A percentile compares a stretch with the other conserved stretches of the same genome.
phyloP scores from a whole-genome alignment of 495 filamentous ascomycete genomes.

The Tuber magnatum region DNA sequence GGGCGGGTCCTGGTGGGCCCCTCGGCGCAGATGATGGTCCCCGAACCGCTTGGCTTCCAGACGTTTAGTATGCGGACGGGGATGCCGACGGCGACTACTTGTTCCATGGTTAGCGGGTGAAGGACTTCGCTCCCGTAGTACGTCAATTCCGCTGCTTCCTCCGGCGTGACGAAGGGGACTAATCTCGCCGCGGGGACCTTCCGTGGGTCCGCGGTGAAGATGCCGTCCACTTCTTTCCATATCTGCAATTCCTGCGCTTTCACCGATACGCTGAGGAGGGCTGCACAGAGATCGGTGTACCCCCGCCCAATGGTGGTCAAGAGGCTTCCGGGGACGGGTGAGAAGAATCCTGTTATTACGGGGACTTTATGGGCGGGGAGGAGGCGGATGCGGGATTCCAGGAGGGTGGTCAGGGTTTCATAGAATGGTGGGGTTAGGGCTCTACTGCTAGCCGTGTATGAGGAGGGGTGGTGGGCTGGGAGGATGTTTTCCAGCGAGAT shows the following conservation, averaged over 20 bases:
- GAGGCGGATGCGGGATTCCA: conserved; percentile 60
- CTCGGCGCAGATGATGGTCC: conserved; percentile 65
- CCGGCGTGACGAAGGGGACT: conserved; percentile 65
- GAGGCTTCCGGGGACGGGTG: conserved; percentile 51
- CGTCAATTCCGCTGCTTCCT: conserved; percentile 78
- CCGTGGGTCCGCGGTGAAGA: conserved; percentile 75
- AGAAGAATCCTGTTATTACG: conserved; percentile 52
- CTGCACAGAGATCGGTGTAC: conserved; percentile 79
- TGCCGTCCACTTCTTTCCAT: conserved; percentile 86
- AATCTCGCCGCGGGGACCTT: conserved; percentile 75
- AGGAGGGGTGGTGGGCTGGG: not conserved
- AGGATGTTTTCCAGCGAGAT: conserved; percentile 63
- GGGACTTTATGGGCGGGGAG: conserved; percentile 62
- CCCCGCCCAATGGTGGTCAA: conserved; percentile 67
- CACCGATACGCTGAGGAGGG: conserved; percentile 66
- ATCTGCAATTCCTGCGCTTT: conserved; percentile 72
- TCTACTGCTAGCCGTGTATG: conserved; percentile 56
- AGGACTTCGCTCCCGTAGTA: conserved; percentile 67
- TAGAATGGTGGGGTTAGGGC: conserved; percentile 71
- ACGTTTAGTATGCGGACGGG: conserved; percentile 95
- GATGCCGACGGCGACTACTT: conserved; percentile 73
- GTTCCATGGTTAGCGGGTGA: conserved; percentile 85
- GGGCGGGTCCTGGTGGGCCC: not conserved
- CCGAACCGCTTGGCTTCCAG: conserved; percentile 76
- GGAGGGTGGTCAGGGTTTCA: conserved; percentile 53